Evolutionary conservation across 129 eudicot species (phyloP), one percentile per base, ranked within the genome.

Genomic region (Kitagawia praeruptora): DNA sequence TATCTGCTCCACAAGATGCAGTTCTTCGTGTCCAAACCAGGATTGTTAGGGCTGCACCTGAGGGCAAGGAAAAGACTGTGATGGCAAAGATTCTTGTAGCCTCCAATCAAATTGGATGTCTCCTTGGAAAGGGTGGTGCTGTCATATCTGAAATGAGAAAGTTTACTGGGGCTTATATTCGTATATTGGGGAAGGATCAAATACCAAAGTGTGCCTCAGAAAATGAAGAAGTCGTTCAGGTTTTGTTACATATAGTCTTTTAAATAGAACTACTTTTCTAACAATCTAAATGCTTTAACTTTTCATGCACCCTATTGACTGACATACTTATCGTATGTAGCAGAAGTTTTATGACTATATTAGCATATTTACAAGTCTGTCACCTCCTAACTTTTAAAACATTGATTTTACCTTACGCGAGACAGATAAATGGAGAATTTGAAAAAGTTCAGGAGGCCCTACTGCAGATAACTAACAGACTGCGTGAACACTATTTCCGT

Each of bases 191-290:
- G 34, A 95, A 92, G 83, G 97, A 95, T 83, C 94, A 92, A 83
- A 81, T 85, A 49, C 94, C 99, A 2, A 86, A 85, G 80, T 83
- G 87, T 72, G 92, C 94, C 84, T 84, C 91, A 27, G 91, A 88
- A 82, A 89, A 90, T 89, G 97, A 90, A 82, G 98, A 95, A 89
- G 91, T 95, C 27, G 90, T 95, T 85, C 96, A 90, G 97, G 99
- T 95, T 28, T 31, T 70, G 67, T 74, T 48, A 23, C 70, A 46
- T 19, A 54, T 54, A 28, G 42, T 31, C 8, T 41, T 40, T 44
- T 25, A 3, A 18, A n/a, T 28, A 13, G 14, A 42, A 51, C 13
- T 72, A 70, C 31, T 78, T 58, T 23, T 45, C n/a, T 16, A 37
- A 31, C 27, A 61, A 61, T 61, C 19, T 16, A 28, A 13, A 4